A percentile compares a stretch with the other conserved stretches of the same genome.
Conservation (phyloP, 352 stramenopile species). For the Phytophthora pseudosyringae region DNA sequence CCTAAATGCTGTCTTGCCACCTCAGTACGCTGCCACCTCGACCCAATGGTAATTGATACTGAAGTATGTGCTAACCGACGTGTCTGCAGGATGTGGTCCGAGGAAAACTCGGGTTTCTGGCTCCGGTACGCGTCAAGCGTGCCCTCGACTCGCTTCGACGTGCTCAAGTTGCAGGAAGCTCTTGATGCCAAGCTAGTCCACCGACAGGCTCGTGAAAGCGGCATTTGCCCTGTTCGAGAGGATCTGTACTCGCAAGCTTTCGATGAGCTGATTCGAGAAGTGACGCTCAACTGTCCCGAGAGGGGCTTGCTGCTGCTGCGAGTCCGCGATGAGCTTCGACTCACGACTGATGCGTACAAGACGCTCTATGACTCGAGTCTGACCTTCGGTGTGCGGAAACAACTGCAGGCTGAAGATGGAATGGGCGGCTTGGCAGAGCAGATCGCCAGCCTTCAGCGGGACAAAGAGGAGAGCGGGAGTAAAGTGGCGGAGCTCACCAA, state of each 20-base stretch:
- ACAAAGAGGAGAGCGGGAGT: conserved; percentile 80
- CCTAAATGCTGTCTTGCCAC: conserved; percentile 76
- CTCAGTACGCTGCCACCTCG: conserved; percentile 50
- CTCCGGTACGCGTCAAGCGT: conserved; percentile 92
- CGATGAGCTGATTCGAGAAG: conserved; percentile 94
- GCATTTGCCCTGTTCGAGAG: conserved; percentile 94
- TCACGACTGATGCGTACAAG: conserved; percentile 96
- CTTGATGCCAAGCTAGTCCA: conserved; percentile 91
- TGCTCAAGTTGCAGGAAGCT: conserved; percentile 91
- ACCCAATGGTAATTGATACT: background rate
- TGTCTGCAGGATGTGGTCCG: conserved; percentile 69
- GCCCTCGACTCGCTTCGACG: conserved; percentile 92
- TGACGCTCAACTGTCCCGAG: conserved; percentile 93
- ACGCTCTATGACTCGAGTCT: conserved; percentile 94
- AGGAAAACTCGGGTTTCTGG: conserved; percentile 87
- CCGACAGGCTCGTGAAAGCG: conserved; percentile 91
- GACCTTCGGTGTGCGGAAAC: conserved; percentile 94
- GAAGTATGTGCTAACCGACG: conserved; percentile 4
- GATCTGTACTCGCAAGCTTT: conserved; percentile 94
- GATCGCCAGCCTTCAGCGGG: conserved; percentile 51
- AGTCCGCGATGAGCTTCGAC: conserved; percentile 93
- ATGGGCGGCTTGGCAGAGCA: conserved; percentile 87
- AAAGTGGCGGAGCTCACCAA: conserved; percentile 91
- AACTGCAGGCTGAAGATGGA: conserved; percentile 93
- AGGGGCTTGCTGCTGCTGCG: conserved; percentile 91